phyloP scores from a whole-genome alignment of 352 stramenopile species.

The Phytopythium mirpurense region DNA sequence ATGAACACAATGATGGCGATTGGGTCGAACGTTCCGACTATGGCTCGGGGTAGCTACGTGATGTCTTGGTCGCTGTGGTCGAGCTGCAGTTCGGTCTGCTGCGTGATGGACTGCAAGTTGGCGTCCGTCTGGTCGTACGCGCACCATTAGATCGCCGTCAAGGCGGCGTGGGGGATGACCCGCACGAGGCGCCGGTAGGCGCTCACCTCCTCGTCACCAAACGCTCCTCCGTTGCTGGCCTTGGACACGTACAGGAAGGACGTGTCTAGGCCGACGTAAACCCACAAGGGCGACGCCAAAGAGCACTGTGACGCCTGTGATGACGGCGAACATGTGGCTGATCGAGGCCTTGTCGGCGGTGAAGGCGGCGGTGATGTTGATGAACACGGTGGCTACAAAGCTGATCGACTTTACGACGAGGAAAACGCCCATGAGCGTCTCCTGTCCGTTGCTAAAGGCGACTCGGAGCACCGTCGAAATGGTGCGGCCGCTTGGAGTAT shows the following conservation, averaged over 20 bases:
- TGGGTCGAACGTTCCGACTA: constrained; percentile 42
- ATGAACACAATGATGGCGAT: constrained; percentile 36
- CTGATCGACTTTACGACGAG: constrained; percentile 22
- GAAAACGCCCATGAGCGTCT: constrained; percentile 21
- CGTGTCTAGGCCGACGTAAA: constrained; percentile 34
- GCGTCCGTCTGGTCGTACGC: constrained; percentile 61
- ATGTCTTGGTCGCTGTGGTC: constrained; percentile 26
- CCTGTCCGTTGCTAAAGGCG: constrained; percentile 12
- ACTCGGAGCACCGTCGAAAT: constrained; percentile 40
- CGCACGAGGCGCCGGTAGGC: constrained; percentile 52
- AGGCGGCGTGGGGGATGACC: constrained; percentile 42
- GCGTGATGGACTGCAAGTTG: constrained; percentile 70
- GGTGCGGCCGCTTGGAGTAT: constrained; percentile 22
- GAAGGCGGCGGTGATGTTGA: constrained; percentile 54
- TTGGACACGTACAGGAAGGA: constrained; percentile 46
- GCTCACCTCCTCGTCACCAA: constrained; percentile 33
- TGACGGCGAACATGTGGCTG: constrained; percentile 39
- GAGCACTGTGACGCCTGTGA: constrained; percentile 29
- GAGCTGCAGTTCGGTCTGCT: constrained; percentile 58
- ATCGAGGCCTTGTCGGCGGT: constrained; percentile 11
- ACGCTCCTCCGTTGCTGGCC: constrained; percentile 29
- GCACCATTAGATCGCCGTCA: constrained; percentile 59
- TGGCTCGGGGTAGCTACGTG: constrained; percentile 45
- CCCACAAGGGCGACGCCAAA: constrained; percentile 38
- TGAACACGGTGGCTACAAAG: constrained; percentile 27